These are phyloP conservation scores for Codiaeum variegatum DNA, from an alignment of 441 rosid species.

Conservation along the genomic window DNA sequence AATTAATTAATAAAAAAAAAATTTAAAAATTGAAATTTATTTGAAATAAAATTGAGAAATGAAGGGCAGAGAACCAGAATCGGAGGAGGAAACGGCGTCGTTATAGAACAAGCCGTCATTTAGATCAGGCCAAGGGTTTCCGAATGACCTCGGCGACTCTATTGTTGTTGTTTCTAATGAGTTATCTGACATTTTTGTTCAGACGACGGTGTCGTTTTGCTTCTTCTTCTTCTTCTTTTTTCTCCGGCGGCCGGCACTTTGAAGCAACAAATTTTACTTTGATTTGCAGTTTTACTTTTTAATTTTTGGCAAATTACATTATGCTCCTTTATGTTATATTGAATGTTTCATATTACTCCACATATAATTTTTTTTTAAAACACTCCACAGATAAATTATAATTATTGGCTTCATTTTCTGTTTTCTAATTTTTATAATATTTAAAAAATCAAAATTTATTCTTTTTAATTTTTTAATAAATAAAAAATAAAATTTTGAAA, in stretches of 20 bases:
- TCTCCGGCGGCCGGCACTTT: not conserved
- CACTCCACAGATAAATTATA: too few species aligned
- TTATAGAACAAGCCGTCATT: slow-evolving; percentile 66
- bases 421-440: too few species aligned
- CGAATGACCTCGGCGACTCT: slow-evolving; percentile 32
- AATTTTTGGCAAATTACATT: not conserved
- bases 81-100: slow-evolving; percentile 51
- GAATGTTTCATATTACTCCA: too few species aligned
- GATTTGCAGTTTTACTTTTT: not conserved
- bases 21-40: not conserved
- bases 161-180: slow-evolving; percentile 8
- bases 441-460: too few species aligned
- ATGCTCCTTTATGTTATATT: not conserved
- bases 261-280: not conserved
- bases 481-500: too few species aligned
- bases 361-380: too few species aligned
- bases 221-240: not conserved
- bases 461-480: too few species aligned
- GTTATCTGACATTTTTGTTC: not conserved
- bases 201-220: not conserved
- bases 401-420: too few species aligned
- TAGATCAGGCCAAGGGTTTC: slow-evolving; percentile 73
- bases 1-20: not conserved
- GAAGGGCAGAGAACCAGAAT: slow-evolving; percentile 39
- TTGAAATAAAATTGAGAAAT: not conserved